Evolutionary conservation across 2,329 filamentous ascomycete species (phyloP).

Genomic region (Stagonosporopsis cucurbitacearum): DNA sequence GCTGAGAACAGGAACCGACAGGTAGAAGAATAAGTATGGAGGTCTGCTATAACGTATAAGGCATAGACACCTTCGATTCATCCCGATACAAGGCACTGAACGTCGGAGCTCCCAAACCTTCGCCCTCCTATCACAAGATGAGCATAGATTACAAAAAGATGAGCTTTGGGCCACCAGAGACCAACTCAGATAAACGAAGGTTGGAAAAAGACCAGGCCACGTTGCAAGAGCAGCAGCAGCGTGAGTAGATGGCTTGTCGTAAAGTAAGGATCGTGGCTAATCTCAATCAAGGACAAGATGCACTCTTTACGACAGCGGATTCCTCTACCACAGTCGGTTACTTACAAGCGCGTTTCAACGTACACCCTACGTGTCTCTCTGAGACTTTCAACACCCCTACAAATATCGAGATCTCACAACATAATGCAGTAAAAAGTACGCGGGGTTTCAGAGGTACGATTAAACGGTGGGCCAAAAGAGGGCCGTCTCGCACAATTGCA

Average conservation of each 20-base stretch:
- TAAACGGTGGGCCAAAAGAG: constrained; percentile 22
- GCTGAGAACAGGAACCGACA: neutral
- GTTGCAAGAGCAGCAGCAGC: constrained; percentile 4
- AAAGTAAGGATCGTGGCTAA: neutral
- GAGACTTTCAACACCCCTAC: constrained; percentile 41
- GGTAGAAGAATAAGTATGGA: constrained; percentile 1
- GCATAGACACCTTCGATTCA: neutral
- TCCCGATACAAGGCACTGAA: neutral
- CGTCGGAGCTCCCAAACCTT: neutral
- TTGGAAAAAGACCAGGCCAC: constrained; percentile 1
- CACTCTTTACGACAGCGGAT: constrained; percentile 14
- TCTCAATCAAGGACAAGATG: constrained; percentile 1
- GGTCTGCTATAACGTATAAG: neutral
- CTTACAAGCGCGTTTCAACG: constrained; percentile 10
- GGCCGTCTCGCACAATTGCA: constrained; percentile 1
- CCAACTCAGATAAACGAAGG: neutral
- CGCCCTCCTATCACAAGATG: constrained; percentile 6
- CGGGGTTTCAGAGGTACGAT: constrained; percentile 17
- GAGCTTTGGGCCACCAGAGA: neutral
- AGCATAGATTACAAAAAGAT: constrained; percentile 5
- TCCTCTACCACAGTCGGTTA: constrained; percentile 6
- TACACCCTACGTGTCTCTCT: constrained; percentile 24
- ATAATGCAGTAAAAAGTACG: constrained; percentile 21
- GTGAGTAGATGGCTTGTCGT: neutral
- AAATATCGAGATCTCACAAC: constrained; percentile 29